Evolutionary conservation across 1,284 basidiomycete genomes (phyloP).

Genomic region (Ganoderma lucidum): DNA sequence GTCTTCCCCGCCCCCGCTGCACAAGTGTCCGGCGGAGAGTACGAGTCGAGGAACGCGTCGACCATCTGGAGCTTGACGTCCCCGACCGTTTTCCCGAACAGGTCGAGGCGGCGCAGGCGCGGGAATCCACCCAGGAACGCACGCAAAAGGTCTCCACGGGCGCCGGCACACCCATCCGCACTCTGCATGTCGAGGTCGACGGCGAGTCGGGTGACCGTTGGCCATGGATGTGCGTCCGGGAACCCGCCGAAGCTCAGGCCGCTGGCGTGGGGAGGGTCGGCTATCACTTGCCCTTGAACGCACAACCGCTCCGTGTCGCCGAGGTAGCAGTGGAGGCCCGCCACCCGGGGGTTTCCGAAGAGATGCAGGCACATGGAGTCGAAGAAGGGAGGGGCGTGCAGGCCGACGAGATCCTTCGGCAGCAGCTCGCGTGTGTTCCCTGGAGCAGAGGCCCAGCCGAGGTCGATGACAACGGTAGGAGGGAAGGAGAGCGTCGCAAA

Average conservation of each 20-base stretch:
- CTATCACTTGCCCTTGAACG: neutral
- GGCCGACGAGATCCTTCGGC: neutral
- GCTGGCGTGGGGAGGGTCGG: too few relatives aligned
- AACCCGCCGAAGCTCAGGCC: neutral
- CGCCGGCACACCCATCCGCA: too few relatives aligned
- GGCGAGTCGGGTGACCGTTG: neutral
- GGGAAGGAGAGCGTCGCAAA: neutral
- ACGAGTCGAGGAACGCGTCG: neutral
- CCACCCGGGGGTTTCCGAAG: neutral
- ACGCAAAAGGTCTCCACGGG: neutral
- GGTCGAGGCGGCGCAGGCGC: neutral
- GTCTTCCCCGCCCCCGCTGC: too few relatives aligned
- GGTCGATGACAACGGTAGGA: neutral
- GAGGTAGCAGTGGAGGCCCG: neutral
- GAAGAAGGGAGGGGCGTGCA: neutral
- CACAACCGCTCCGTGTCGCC: neutral
- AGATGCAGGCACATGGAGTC: neutral
- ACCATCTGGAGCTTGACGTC: neutral
- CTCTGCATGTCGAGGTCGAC: neutral
- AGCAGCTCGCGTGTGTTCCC: neutral
- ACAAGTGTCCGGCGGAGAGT: neutral
- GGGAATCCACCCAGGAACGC: neutral
- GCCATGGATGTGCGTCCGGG: neutral
- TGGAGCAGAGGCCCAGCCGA: too few relatives aligned
- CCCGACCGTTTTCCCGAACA: neutral